Evolutionary conservation across 192 early-diverging fungal species (phyloP).

Genomic region (Martensiomyces pterosporus): DNA sequence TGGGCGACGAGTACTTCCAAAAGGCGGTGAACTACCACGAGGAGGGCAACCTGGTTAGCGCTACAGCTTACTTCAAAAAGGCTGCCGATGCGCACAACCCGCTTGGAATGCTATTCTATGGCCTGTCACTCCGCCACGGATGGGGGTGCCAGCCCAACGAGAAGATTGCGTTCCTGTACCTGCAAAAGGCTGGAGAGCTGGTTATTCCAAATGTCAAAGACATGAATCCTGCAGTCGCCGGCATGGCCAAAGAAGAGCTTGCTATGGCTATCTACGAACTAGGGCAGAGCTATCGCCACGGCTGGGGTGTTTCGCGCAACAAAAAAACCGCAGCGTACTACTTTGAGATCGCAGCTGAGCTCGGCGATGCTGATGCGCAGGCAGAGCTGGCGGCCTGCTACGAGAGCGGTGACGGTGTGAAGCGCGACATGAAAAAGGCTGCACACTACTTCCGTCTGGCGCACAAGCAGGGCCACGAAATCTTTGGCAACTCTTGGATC

Average conservation of each 20-base stretch:
- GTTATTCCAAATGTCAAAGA: conserved; percentile 61
- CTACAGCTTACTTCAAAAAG: conserved; percentile 64
- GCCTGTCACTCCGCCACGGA: conserved; percentile 70
- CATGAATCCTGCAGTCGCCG: conserved; percentile 53
- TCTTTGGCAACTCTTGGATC: conserved; percentile 83
- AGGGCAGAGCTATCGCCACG: conserved; percentile 73
- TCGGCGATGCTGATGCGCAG: conserved; percentile 78
- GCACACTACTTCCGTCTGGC: conserved; percentile 78
- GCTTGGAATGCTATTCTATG: conserved; percentile 69
- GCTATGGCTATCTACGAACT: conserved; percentile 77
- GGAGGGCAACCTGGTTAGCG: conserved; percentile 63
- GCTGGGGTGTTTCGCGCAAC: conserved; percentile 73
- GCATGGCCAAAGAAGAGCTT: conserved; percentile 62
- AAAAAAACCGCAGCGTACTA: conserved; percentile 70
- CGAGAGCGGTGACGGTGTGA: conserved; percentile 69
- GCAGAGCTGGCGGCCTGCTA: conserved; percentile 72
- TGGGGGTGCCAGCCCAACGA: conserved; percentile 73
- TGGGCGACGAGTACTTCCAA: conserved; percentile 60
- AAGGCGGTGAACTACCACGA: conserved; percentile 68
- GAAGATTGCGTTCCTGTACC: conserved; percentile 60
- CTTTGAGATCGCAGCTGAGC: conserved; percentile 74
- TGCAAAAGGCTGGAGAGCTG: conserved; percentile 66
- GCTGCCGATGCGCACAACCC: conserved; percentile 63
- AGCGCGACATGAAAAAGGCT: conserved; percentile 69
- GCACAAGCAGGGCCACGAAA: conserved; percentile 62